Base-by-base conservation (phyloP, 2,329 filamentous ascomycete genomes). In the Nannizziopsis barbatae region DNA sequence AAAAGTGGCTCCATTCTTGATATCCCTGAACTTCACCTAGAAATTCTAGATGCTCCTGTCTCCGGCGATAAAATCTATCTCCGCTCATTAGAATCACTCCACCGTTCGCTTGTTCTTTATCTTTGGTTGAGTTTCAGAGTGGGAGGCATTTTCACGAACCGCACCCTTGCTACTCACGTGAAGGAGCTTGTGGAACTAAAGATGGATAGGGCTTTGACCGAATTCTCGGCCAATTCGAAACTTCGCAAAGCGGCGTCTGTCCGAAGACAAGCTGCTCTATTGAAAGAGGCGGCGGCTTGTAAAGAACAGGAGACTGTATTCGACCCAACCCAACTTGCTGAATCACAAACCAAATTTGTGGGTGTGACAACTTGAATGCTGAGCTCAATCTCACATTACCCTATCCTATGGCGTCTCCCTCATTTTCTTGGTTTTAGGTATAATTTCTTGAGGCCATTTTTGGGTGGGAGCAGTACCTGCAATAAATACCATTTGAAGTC, bases 101-200 rank as follows among this genome's bases (percentile, higher is more conserved):
- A 98, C 68, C 85, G 86, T 58, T 74, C 79, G 22, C 71, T 98
- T 33, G 86, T 90, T 39, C 70, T 89, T 41, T 98, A 96, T 62
- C 74, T 94, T 1, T 98, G 92, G 92, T 73, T 98, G 12, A 90
- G 85, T 57, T 96, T 90, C 65, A 82, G 90, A 5, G 94, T 90
- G 64, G 74, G 80, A 2, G 85, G 86, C 42, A 75, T 93, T 44
- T 94, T 95, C 64, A 76, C 71, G 5, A 85, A 82, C 54, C 79
- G 90, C 57, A 71, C 72, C 0, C 72, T 95, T 38, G 88, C 86
- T 0, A 83, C 85, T 54, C 81, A 95, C 61, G 79, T 86, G 42
- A 94, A 95, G 61, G 65, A 69, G 5, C 63, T 93, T 43, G 81
- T 89, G 1, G 89, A 95, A 67, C 73, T 79, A 45, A 80, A 77